Evolutionary conservation across 768 basidiomycete species (phyloP).

Genomic region (Amanita subjunquillea): DNA sequence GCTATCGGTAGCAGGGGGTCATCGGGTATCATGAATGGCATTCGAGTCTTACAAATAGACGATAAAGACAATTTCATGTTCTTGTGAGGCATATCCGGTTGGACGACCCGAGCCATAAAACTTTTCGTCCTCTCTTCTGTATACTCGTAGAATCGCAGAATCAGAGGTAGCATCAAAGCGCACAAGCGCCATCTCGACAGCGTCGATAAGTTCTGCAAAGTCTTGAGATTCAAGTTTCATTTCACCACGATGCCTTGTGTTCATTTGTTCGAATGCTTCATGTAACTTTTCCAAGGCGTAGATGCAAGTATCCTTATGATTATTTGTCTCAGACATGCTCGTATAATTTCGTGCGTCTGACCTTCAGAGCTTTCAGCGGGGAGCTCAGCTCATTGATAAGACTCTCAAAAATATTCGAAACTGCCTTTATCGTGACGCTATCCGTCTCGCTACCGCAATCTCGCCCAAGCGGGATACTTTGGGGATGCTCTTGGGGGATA

Average conservation of each 20-base stretch:
- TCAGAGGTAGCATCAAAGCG: conserved; percentile 80
- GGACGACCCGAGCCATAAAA: neutral
- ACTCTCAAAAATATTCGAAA: conserved; percentile 69
- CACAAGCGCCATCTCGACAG: conserved; percentile 57
- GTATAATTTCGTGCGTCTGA: conserved; percentile 21
- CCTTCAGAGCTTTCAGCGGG: conserved; percentile 65
- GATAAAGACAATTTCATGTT: conserved; percentile 80
- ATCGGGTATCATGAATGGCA: neutral
- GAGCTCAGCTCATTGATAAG: conserved; percentile 73
- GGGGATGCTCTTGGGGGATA: neutral
- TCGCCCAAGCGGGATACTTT: neutral
- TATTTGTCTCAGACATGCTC: neutral
- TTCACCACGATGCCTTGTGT: neutral
- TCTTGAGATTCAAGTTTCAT: conserved; percentile 39
- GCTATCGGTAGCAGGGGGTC: conserved; percentile 27
- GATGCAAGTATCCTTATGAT: neutral
- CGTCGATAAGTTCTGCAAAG: conserved; percentile 53
- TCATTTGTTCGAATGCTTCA: neutral
- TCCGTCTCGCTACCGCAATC: neutral
- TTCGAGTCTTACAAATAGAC: conserved; percentile 74
- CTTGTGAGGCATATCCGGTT: conserved; percentile 19
- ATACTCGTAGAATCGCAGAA: conserved; percentile 70
- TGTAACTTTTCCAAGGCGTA: neutral
- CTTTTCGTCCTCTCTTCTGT: conserved; percentile 34
- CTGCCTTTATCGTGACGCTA: conserved; percentile 26